Evolutionary conservation across 345 rosid genomes (phyloP), one percentile per base, ranked within the genome.

Genomic region (Orychophragmus violaceus): DNA sequence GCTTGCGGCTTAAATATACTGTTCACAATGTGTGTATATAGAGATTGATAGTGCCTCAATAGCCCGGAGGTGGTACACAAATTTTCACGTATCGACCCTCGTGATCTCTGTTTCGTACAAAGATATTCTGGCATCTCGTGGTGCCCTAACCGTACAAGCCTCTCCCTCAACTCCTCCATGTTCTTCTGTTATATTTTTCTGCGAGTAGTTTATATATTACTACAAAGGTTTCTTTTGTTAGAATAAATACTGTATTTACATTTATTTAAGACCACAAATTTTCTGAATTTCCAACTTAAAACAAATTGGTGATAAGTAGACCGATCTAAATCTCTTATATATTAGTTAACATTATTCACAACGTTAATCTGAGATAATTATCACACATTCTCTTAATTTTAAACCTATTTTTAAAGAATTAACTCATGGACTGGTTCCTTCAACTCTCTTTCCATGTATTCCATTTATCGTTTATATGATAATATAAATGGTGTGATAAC

Each of bases 1-100:
- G 64, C 25, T 72, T 39, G 67, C 41, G 7, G 65, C 71, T 27
- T 72, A 17, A 62, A 49, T 19, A 8, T 9, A 35, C 23, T 21
- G 13, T 18, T 66, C 30, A 23, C 1, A 6, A 39, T 32, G 68
- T 39, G 41, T 51, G 1, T 18, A 19, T 6, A 14, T 10, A 39
- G 41, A 56, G 62, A 42, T 41, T 66, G 62, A 5, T 66, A 14
- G 23, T 56, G 18, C 2, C 16, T 54, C 44, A 29, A 2, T 6
- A 53, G 30, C 45, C 56, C 14, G 68, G 0, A 30, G 21, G 56
- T 46, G 48, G 46, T 49, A 22, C 5, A 3, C 48, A 16, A 14
- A 22, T n/a, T 22, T 23, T 9, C 22, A 66, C 27, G 4, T 33
- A 17, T 68, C 8, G 27, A 45, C 14, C 2, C n/a, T 11, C 48